phyloP scores from a whole-genome alignment of 208 protist genomes.

The Trypanosomatidae sp. region DNA sequence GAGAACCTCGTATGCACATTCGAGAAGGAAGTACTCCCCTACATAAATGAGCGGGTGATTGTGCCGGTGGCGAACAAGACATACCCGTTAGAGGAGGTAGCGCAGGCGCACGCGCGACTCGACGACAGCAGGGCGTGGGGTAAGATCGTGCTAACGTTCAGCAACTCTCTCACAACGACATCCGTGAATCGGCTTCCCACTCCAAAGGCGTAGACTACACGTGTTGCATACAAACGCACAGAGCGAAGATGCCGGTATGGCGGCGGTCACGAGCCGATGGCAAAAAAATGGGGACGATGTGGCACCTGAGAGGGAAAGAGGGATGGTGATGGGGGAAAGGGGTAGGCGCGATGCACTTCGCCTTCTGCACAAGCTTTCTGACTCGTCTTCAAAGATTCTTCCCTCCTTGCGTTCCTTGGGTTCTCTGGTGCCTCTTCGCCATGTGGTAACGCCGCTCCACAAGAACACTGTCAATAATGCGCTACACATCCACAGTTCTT shows the following conservation, averaged over 20 bases:
- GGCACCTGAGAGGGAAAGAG: background rate
- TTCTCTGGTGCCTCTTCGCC: background rate
- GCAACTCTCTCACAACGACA: conserved; percentile 7
- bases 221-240: background rate
- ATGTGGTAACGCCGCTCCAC: background rate
- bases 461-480: background rate
- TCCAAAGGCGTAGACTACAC: background rate
- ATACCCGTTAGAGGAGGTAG: conserved; percentile 66
- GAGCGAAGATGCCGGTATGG: background rate
- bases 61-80: conserved; percentile 62
- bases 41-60: conserved; percentile 53
- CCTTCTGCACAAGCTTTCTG: background rate
- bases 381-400: background rate
- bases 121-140: conserved; percentile 62
- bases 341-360: background rate
- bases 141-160: conserved; percentile 65
- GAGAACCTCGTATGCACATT: conserved; percentile 53
- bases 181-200: background rate
- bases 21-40: conserved; percentile 57
- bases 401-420: background rate
- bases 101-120: conserved; percentile 54
- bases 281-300: background rate
- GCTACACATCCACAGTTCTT: background rate
- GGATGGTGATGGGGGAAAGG: background rate
- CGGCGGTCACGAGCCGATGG: background rate